Conservation (phyloP, 2,329 filamentous ascomycete species). For the Acrodontium crateriforme region DNA sequence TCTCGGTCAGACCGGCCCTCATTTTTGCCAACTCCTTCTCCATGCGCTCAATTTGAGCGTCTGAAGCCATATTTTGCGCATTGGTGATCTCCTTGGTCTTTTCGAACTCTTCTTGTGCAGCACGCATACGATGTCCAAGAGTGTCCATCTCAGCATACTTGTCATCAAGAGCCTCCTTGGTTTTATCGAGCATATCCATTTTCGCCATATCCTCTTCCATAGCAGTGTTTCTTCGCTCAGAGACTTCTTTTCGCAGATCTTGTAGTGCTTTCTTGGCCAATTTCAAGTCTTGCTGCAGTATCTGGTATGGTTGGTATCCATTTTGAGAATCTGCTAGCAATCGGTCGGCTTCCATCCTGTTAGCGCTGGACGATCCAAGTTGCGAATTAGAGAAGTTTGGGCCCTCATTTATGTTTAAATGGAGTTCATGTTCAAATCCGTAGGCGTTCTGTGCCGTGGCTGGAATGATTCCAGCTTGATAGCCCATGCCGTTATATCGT, state of each 20-base stretch:
- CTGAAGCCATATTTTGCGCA: constrained; percentile 75
- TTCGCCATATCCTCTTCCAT: constrained; percentile 91
- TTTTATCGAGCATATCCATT: constrained; percentile 81
- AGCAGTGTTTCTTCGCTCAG: constrained; percentile 68
- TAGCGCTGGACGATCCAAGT: constrained; percentile 29
- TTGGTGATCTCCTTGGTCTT: constrained; percentile 72
- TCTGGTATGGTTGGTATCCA: constrained; percentile 78
- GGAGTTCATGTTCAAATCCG: constrained; percentile 71
- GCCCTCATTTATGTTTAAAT: constrained; percentile 63
- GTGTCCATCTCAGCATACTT: constrained; percentile 87
- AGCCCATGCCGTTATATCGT: constrained; percentile 84
- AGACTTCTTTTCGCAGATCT: constrained; percentile 72
- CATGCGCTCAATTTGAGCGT: constrained; percentile 96
- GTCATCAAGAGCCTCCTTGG: constrained; percentile 94
- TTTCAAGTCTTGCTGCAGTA: constrained; percentile 75
- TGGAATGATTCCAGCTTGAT: constrained; percentile 85
- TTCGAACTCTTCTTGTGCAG: constrained; percentile 86
- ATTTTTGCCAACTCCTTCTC: constrained; percentile 96
- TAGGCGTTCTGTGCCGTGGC: constrained; percentile 72
- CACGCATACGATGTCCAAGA: constrained; percentile 72
- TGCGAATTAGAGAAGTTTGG: constrained; percentile 54
- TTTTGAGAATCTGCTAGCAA: constrained; percentile 68
- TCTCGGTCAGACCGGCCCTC: constrained; percentile 69
- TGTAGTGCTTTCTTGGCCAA: constrained; percentile 72
- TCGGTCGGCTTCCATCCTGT: constrained; percentile 50